Evolutionary conservation across 2,329 filamentous ascomycete species (phyloP).

Genomic region (Scedosporium apiospermum): DNA sequence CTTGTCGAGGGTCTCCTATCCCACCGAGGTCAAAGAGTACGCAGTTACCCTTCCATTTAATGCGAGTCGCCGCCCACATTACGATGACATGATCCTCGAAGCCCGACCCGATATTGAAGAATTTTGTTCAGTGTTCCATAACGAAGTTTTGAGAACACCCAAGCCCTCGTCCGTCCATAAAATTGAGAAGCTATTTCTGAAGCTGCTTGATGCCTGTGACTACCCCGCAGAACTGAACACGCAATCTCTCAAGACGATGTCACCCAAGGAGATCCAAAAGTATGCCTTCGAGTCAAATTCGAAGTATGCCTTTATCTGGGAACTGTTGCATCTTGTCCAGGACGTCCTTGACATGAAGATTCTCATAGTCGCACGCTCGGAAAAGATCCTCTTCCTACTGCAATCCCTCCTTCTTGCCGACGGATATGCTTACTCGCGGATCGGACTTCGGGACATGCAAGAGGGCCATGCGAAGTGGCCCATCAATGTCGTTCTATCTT

Average conservation of each 20-base stretch:
- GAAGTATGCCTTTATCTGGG: conserved; percentile 51
- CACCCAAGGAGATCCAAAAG: conserved; percentile 34
- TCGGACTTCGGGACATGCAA: conserved; percentile 18
- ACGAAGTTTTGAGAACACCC: conserved; percentile 27
- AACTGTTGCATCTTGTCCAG: conserved; percentile 38
- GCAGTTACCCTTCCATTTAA: conserved; percentile 49
- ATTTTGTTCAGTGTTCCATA: conserved; percentile 33
- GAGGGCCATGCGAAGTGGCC: conserved; percentile 21
- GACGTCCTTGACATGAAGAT: conserved; percentile 32
- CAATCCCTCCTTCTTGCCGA: conserved; percentile 35
- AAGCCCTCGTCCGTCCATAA: conserved; percentile 28
- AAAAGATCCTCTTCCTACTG: conserved; percentile 41
- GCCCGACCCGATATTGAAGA: conserved; percentile 32
- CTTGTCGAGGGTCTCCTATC: conserved; percentile 14
- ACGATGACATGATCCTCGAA: conserved; percentile 37
- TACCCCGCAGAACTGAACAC: conserved; percentile 42
- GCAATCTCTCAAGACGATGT: conserved; percentile 27
- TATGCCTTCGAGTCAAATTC: conserved; percentile 47
- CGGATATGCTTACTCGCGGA: conserved; percentile 23
- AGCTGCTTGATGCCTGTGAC: conserved; percentile 46
- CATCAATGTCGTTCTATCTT: conserved; percentile 32
- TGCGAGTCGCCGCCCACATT: conserved; percentile 40
- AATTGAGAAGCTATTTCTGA: conserved; percentile 41
- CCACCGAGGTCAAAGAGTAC: conserved; percentile 30
- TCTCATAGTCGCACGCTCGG: conserved; percentile 42